Evolutionary conservation across 2,329 filamentous ascomycete species (phyloP).

Genomic region (Aureobasidium subglaciale): DNA sequence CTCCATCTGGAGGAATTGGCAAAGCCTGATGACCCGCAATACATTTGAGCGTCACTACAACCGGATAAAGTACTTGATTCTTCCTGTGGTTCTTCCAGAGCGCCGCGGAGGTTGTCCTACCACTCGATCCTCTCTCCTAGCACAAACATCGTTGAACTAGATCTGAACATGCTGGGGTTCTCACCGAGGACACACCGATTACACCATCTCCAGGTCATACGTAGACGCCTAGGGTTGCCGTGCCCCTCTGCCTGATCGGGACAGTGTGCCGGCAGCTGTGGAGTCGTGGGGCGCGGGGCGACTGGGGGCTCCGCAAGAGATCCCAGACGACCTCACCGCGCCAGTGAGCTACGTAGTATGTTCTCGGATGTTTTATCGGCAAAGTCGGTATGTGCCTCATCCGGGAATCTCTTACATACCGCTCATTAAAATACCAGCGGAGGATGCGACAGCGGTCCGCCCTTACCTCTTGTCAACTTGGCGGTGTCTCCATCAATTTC

Average conservation of each 20-base stretch:
- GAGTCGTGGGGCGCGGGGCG: slow-evolving; percentile 7
- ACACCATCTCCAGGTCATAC: slow-evolving; percentile 1
- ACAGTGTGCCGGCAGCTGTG: slow-evolving; percentile 1
- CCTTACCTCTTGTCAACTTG: slow-evolving; percentile 3
- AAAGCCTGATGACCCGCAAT: neutral
- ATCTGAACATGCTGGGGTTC: neutral
- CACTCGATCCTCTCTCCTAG: neutral
- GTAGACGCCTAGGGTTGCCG: neutral
- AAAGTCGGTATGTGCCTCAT: neutral
- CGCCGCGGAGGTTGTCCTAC: neutral
- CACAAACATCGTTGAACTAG: too few species aligned
- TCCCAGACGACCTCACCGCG: slow-evolving; percentile 3
- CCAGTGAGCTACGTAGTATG: neutral
- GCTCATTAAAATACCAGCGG: neutral
- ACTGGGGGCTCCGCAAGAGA: slow-evolving; percentile 3
- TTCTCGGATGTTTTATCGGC: neutral
- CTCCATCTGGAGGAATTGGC: too few species aligned
- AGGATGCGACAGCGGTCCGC: neutral
- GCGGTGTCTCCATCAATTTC: neutral
- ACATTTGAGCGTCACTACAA: neutral
- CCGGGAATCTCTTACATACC: neutral
- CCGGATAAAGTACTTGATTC: neutral
- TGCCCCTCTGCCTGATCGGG: neutral
- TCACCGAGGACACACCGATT: slow-evolving; percentile 4
- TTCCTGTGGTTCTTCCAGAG: neutral